These are phyloP conservation scores for Ceratonia siliqua DNA, from an alignment of 306 rosid genomes.

Conservation along the genomic window DNA sequence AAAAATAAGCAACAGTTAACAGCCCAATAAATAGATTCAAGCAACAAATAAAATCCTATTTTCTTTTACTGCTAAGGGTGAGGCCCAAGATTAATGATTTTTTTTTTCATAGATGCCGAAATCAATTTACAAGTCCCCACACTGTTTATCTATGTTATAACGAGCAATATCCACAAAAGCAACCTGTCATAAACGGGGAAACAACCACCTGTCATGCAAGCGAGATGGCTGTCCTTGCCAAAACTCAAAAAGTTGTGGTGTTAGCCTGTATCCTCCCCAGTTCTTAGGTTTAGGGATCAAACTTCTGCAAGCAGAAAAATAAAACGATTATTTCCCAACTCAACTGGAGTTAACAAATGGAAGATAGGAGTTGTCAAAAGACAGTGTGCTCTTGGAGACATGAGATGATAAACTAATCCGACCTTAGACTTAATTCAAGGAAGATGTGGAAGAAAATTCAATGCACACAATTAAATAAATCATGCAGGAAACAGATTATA, in stretches of 20 bases:
- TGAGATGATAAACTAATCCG: conserved; percentile 17
- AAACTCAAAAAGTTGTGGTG: conserved; percentile 81
- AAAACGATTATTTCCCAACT: conserved; percentile 32
- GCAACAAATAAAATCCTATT: not conserved
- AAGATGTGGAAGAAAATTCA: conserved; percentile 9
- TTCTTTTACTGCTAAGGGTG: not conserved
- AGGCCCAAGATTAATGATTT: not conserved
- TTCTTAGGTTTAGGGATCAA: conserved; percentile 79
- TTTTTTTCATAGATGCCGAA: not conserved
- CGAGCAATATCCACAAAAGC: conserved; percentile 32
- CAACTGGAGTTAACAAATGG: conserved; percentile 23
- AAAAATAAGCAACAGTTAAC: not conserved
- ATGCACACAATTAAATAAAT: not conserved
- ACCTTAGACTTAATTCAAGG: conserved; percentile 18
- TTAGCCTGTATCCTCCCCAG: conserved; percentile 98
- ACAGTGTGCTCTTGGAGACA: conserved; percentile 17
- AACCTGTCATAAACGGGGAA: conserved; percentile 58
- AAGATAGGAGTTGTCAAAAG: conserved; percentile 2
- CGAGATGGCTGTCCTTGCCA: conserved; percentile 99
- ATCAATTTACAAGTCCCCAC: not conserved
- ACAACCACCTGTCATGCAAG: conserved; percentile 97
- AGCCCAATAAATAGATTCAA: not conserved
- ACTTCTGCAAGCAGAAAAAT: conserved; percentile 60
- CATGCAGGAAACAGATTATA: not conserved
- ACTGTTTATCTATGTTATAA: conserved; percentile 15